Percentiles rank a stretch among this genome's conserved stretches.
Conservation (phyloP, 208 protist genomes). For the Trypanosomatidae sp. region DNA sequence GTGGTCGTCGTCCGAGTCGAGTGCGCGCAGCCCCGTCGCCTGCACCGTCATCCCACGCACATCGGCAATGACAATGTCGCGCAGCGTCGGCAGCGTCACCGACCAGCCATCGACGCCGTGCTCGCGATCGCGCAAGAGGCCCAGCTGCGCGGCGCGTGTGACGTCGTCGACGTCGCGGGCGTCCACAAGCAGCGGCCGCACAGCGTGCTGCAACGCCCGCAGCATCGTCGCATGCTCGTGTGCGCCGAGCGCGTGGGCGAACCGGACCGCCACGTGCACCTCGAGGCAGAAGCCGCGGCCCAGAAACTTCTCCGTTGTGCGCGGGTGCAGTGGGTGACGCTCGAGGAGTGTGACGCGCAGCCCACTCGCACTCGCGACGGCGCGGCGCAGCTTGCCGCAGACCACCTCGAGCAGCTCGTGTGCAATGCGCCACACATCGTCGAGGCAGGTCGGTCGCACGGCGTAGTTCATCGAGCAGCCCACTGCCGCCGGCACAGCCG, state of each 20-base stretch:
- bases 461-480: constrained; percentile 86
- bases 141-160: constrained; percentile 26
- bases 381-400: constrained; percentile 51
- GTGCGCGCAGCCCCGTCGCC: constrained; percentile 30
- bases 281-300: constrained; percentile 73
- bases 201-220: constrained; percentile 8
- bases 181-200: constrained; percentile 36
- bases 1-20: background rate
- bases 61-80: constrained; percentile 60
- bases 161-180: constrained; percentile 25
- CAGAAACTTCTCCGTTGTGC: constrained; percentile 75
- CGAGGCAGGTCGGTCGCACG: constrained; percentile 32
- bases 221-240: constrained; percentile 30
- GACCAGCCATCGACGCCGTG: constrained; percentile 38
- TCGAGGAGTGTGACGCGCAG: constrained; percentile 68
- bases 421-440: constrained; percentile 57
- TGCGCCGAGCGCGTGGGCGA: constrained; percentile 23
- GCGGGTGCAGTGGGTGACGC: constrained; percentile 64
- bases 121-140: constrained; percentile 9
- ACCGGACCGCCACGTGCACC: constrained; percentile 45
- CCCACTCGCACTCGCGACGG: constrained; percentile 10
- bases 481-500: constrained; percentile 30
- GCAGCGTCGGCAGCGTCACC: constrained; percentile 16
- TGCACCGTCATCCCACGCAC: constrained; percentile 76
- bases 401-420: constrained; percentile 55